Conservation (phyloP, 257 asterid genomes). For the Dorcoceras hygrometricum region DNA sequence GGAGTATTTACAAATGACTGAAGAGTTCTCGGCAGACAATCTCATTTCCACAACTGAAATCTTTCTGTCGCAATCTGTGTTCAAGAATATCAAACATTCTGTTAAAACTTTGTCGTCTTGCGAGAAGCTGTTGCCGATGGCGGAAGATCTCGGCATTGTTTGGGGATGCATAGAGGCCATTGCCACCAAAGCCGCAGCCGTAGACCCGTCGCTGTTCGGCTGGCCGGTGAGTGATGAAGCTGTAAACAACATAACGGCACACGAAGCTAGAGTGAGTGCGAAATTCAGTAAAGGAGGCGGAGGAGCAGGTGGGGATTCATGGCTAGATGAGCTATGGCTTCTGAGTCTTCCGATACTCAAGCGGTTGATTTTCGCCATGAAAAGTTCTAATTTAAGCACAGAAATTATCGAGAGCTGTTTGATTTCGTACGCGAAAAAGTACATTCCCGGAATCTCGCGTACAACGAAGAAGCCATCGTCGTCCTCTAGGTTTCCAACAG, state of each 20-base stretch:
- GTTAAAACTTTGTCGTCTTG: conserved; percentile 56
- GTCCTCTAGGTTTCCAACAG: conserved; percentile 49
- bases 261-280: conserved; percentile 33
- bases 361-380: conserved; percentile 66
- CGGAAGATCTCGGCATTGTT: conserved; percentile 66
- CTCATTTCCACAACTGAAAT: conserved; percentile 71
- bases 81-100: conserved; percentile 51
- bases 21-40: conserved; percentile 72
- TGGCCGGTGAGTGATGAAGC: conserved; percentile 83
- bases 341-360: conserved; percentile 58
- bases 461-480: conserved; percentile 55
- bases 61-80: conserved; percentile 50
- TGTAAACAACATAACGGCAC: conserved; percentile 9
- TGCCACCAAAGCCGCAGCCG: conserved; percentile 54
- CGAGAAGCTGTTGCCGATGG: conserved; percentile 51
- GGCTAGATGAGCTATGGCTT: conserved; percentile 71
- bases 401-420: conserved; percentile 84
- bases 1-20: conserved; percentile 81
- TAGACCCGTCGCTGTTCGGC: conserved; percentile 85
- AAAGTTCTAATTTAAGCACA: conserved; percentile 47
- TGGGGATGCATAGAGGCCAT: conserved; percentile 70
- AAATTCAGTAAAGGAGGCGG: conserved; percentile 22
- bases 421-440: conserved; percentile 65
- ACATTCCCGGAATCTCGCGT: conserved; percentile 82
- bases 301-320: conserved; percentile 43